Conservation (phyloP, 1,284 basidiomycete genomes). For the Mixia osmundae region DNA sequence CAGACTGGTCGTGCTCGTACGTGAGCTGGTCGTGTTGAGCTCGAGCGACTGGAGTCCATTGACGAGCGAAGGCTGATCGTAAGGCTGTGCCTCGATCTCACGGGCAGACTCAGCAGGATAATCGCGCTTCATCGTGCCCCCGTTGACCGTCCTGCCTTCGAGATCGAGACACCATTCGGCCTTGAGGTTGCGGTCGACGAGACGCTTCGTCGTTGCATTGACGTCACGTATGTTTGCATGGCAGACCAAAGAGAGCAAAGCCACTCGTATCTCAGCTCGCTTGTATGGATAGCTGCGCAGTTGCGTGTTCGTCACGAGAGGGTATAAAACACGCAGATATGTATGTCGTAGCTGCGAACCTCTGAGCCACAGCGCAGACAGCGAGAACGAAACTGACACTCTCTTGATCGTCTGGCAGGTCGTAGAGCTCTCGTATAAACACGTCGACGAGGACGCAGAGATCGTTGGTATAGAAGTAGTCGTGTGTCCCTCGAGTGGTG, state of each 20-base stretch:
- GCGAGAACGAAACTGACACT: constrained; percentile 34
- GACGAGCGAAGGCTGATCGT: too few species aligned
- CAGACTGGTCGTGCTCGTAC: too few species aligned
- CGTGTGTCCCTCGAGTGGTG: constrained; percentile 72
- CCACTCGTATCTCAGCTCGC: constrained; percentile 58
- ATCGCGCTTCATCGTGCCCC: too few species aligned
- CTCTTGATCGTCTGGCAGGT: constrained; percentile 80
- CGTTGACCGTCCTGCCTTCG: too few species aligned
- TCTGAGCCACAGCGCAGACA: constrained; percentile 1
- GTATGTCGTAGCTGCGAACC: constrained; percentile 62
- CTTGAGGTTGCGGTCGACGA: constrained; percentile 73
- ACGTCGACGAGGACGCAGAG: constrained; percentile 88
- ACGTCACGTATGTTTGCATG: constrained; percentile 56
- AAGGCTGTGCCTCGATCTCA: too few species aligned
- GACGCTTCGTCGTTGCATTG: constrained; percentile 58
- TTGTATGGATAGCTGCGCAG: constrained; percentile 66
- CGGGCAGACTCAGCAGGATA: too few species aligned
- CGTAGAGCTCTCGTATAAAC: constrained; percentile 69
- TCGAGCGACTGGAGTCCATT: too few species aligned
- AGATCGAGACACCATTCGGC: constrained; percentile 52
- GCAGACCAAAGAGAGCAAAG: constrained; percentile 53
- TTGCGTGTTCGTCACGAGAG: constrained; percentile 83
- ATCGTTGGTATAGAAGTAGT: constrained; percentile 98
- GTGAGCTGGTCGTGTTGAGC: too few species aligned
- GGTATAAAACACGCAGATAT: constrained; percentile 85